Base-by-base conservation (phyloP, 768 basidiomycete genomes). In the Butyriboletus loyo region DNA sequence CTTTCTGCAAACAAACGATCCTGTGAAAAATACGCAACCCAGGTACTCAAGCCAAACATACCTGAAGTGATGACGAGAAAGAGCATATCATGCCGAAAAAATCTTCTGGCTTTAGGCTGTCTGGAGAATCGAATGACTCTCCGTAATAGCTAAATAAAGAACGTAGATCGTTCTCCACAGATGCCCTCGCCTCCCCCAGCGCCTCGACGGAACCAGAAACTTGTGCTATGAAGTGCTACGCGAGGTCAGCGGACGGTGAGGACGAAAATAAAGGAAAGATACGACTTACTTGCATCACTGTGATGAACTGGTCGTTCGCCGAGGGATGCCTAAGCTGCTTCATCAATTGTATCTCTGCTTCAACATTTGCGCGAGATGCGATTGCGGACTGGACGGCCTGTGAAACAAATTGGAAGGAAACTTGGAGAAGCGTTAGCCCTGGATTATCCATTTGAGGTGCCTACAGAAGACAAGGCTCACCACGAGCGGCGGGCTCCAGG, bases 401-500 rank as follows among this genome's bases (percentile, higher is more conserved):
- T 7, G 76, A 64, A 10, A 87, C 72, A 0, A 77, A 79, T 55
- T 86, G 82, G 4, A 87, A 77, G n/a, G 92, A 92, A 1, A 92
- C 92, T 93, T 53, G 6, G 5, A 19, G 10, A 14, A 1, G 30
- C 3, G n/a, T 52, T 13, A 46, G 24, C 44, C 31, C 32, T 35
- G 32, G 15, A n/a, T 24, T 15, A 6, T 30, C 36, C 15, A 8
- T 7, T 11, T 31, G 25, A 25, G 17, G 27, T 22, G 0, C 25
- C 1, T 5, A 35, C 3, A 2, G 1, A 34, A n/a, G 10, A 17
- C n/a, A 17, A 37, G 9, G 28, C 58, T 58, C 62, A 92, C 94
- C 75, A 60, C 91, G 79, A 21, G 91, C 87, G 10, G 91, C 93
- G 4, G 89, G 82, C 65, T 94, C 91, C 3, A 97, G 59, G 64